These are phyloP conservation scores for Fusarium siculi DNA, from an alignment of 2,329 filamentous ascomycete genomes.

Conservation along the genomic window DNA sequence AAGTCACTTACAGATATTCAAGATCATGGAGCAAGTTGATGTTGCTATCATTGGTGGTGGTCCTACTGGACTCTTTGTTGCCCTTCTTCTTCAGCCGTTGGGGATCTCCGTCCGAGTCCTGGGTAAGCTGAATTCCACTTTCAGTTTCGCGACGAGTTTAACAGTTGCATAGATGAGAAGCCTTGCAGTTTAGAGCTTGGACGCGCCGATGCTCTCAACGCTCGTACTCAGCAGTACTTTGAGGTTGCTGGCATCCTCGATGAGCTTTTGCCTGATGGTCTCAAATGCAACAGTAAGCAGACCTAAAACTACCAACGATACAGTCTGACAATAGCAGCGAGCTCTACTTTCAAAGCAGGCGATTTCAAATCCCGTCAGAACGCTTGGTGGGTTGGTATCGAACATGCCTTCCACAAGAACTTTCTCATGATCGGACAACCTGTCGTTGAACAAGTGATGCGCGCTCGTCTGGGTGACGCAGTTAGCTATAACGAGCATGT, in stretches of 20 bases:
- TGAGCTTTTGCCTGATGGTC: conserved; percentile 53
- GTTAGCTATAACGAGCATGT: conserved; percentile 55
- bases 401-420: conserved; percentile 58
- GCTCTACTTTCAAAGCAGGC: conserved; percentile 58
- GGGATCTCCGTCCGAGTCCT: conserved; percentile 55
- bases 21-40: conserved; percentile 10
- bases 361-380: conserved; percentile 60
- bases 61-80: conserved; percentile 58
- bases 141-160: not conserved
- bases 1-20: rapidly evolving
- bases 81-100: conserved; percentile 54
- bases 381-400: conserved; percentile 59
- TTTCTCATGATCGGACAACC: conserved; percentile 63
- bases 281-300: conserved; percentile 61
- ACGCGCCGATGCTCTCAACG: conserved; percentile 60
- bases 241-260: conserved; percentile 57
- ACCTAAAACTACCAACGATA: rapidly evolving
- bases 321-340: conserved; percentile 46
- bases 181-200: conserved; percentile 53
- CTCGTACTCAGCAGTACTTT: conserved; percentile 60
- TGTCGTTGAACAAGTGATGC: conserved; percentile 55
- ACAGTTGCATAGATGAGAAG: conserved; percentile 50
- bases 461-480: conserved; percentile 45
- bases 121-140: conserved; percentile 35
- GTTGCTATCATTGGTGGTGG: conserved; percentile 47